Evolutionary conservation across 2,329 filamentous ascomycete genomes (phyloP).

Genomic region (Lecanicillium sp.): DNA sequence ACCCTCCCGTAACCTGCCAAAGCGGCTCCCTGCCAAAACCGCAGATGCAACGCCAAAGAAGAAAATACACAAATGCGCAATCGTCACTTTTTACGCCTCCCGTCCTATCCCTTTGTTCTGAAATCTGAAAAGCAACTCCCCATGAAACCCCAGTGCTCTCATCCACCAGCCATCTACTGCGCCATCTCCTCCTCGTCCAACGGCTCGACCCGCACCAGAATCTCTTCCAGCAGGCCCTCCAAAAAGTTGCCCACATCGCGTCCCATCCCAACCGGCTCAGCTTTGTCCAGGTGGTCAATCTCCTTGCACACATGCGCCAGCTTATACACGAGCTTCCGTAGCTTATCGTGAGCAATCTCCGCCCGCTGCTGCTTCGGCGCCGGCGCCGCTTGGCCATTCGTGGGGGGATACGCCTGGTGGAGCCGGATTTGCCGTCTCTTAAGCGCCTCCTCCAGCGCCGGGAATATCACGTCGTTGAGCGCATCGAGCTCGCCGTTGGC

Average conservation of each 20-base stretch:
- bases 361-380: conserved; percentile 60
- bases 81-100: background rate
- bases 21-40: no score
- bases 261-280: conserved; percentile 87
- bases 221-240: conserved; percentile 88
- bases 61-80: background rate
- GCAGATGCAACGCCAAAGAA: background rate
- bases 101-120: no score
- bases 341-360: conserved; percentile 69
- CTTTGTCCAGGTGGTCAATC: conserved; percentile 81
- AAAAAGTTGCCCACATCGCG: conserved; percentile 82
- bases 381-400: conserved; percentile 27
- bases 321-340: conserved; percentile 75
- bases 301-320: conserved; percentile 78
- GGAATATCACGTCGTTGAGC: conserved; percentile 84
- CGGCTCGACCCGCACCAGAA: conserved; percentile 85
- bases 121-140: background rate
- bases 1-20: no score
- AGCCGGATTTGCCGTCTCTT: conserved; percentile 65
- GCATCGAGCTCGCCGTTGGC: conserved; percentile 71
- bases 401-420: conserved; percentile 41
- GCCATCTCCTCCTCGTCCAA: conserved; percentile 60
- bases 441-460: conserved; percentile 83
- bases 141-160: background rate
- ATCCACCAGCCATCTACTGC: conserved; percentile 8